Evolutionary conservation across 179 eudicot genomes (phyloP).

Genomic region (Beta macrorhiza): DNA sequence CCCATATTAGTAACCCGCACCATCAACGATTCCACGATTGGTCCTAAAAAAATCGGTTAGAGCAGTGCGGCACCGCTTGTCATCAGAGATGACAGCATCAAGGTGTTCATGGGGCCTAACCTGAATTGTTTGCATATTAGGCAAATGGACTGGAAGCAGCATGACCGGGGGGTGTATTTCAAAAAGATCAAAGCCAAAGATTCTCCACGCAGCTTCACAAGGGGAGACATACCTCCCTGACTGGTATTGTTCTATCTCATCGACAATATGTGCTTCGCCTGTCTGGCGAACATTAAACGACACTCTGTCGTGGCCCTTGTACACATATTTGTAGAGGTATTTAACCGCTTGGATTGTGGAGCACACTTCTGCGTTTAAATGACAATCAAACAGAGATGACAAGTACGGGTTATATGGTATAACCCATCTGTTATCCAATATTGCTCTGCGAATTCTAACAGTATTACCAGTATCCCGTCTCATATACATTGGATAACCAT

Average conservation of each 20-base stretch:
- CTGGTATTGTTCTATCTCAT: constrained; percentile 21
- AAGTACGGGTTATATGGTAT: constrained; percentile 20
- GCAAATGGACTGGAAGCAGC: neutral
- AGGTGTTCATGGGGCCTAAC: constrained; percentile 7
- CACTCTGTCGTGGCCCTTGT: constrained; percentile 19
- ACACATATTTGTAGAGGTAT: constrained; percentile 28
- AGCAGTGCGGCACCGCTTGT: neutral
- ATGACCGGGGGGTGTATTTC: constrained; percentile 15
- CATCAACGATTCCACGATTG: neutral
- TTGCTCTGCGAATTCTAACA: neutral
- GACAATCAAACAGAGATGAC: constrained; percentile 13
- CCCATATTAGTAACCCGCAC: too few species aligned
- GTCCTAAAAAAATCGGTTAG: constrained; percentile 6
- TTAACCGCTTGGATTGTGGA: constrained; percentile 17
- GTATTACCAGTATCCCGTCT: neutral
- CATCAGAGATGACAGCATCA: neutral
- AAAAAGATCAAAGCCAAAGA: constrained; percentile 2
- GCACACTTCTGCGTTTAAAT: constrained; percentile 25
- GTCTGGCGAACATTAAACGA: neutral
- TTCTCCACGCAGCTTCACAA: constrained; percentile 12
- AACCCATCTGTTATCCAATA: constrained; percentile 31
- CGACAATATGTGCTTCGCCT: neutral
- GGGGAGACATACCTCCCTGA: constrained; percentile 22
- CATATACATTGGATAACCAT: neutral
- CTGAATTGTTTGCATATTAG: constrained; percentile 8